Conservation (phyloP, 2,329 filamentous ascomycete genomes). For the Didymella pinodella region DNA sequence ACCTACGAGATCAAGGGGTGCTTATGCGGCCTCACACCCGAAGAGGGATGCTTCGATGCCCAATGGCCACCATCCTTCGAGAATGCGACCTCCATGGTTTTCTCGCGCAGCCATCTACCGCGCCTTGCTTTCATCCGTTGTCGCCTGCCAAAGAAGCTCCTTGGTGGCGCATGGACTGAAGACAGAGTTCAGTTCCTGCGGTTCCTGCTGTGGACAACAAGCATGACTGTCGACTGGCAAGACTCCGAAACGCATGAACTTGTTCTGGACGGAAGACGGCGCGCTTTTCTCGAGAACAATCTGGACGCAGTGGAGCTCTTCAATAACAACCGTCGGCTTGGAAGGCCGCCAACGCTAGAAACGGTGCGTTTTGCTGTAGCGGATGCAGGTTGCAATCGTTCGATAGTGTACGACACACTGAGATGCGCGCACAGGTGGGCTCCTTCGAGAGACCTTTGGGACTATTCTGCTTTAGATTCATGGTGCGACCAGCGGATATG, state of each 20-base stretch:
- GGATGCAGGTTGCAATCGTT: conserved; percentile 42
- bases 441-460: conserved; percentile 20
- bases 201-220: conserved; percentile 43
- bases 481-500: conserved; percentile 39
- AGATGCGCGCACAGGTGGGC: conserved; percentile 31
- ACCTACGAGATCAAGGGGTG: conserved; percentile 36
- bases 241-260: conserved; percentile 21
- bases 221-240: conserved; percentile 45
- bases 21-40: conserved; percentile 34
- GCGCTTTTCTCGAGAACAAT: conserved; percentile 39
- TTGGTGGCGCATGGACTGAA: conserved; percentile 37
- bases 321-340: conserved; percentile 45
- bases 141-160: conserved; percentile 42
- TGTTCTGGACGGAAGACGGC: conserved; percentile 29
- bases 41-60: conserved; percentile 38
- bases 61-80: conserved; percentile 45
- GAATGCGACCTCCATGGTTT: conserved; percentile 40
- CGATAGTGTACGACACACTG: conserved; percentile 45
- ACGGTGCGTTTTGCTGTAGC: conserved; percentile 39
- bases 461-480: conserved; percentile 29
- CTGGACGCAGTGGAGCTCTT: conserved; percentile 47
- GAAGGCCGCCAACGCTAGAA: conserved; percentile 33
- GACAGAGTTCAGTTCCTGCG: conserved; percentile 43
- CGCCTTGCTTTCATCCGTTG: conserved; percentile 38
- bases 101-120: conserved; percentile 39